Conservation (phyloP, 495 filamentous ascomycete genomes). For the Lepraria neglecta region DNA sequence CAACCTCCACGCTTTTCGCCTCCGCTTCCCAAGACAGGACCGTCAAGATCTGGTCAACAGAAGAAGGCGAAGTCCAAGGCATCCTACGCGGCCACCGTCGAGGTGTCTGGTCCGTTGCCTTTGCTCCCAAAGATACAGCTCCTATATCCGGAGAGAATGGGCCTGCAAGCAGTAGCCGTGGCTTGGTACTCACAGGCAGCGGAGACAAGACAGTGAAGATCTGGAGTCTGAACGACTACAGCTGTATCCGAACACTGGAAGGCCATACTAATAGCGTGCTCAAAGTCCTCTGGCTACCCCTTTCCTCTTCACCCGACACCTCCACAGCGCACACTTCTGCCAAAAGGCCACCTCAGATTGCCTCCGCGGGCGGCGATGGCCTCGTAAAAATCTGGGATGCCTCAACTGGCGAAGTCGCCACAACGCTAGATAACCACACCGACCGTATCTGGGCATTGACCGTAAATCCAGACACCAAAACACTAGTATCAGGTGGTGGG, state of each 20-base stretch:
- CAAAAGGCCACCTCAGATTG: conserved; percentile 53
- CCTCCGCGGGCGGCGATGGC: conserved; percentile 88
- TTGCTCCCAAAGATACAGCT: conserved; percentile 71
- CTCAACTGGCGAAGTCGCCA: conserved; percentile 67
- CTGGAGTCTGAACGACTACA: conserved; percentile 90
- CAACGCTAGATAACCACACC: conserved; percentile 91
- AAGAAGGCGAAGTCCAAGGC: conserved; percentile 81
- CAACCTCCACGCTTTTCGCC: conserved; percentile 66
- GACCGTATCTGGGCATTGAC: conserved; percentile 88
- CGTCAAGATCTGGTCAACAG: conserved; percentile 89
- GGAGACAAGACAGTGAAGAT: conserved; percentile 95
- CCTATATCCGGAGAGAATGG: conserved; percentile 63
- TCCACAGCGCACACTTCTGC: conserved; percentile 27
- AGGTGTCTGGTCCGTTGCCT: conserved; percentile 91
- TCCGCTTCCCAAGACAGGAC: conserved; percentile 94
- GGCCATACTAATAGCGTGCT: conserved; percentile 93
- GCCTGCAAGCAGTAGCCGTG: conserved; percentile 54
- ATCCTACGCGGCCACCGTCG: conserved; percentile 86
- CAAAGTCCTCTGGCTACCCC: conserved; percentile 83
- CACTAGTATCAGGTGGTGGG: conserved; percentile 77
- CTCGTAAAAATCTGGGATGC: conserved; percentile 94
- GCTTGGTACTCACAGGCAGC: conserved; percentile 76
- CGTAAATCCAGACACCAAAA: conserved; percentile 55
- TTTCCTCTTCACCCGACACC: conserved; percentile 36
- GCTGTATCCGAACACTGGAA: conserved; percentile 87